Base-by-base conservation (phyloP, 2,329 filamentous ascomycete genomes). In the Fusarium aywerte region DNA sequence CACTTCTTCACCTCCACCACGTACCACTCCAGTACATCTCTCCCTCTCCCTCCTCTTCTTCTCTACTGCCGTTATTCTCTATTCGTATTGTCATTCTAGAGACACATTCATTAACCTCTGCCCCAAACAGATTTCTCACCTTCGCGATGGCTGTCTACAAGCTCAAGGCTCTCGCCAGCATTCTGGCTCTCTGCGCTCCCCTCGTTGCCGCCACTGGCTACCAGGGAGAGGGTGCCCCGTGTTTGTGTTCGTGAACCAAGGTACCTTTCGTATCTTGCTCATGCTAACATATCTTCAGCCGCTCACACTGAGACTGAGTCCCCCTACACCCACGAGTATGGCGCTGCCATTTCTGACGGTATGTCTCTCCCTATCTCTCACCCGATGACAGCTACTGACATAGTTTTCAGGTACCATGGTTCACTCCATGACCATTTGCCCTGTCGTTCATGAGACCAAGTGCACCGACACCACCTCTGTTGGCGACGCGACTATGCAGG, bases 371-470 rank as follows among this genome's bases (percentile, higher is more conserved):
- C 32, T 15, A 20, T 18, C 12, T 4, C 44, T 40, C 20, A 13
- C n/a, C 40, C 10, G 2, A 12, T 11, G 29, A 18, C 21, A 18
- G 21, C 20, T 10, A 21, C 40, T 40, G 33, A 45, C 58, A 43
- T 38, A 51, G 9, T 42, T n/a, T 9, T 20, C 40, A 80, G 77
- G 77, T 4, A 65, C 69, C 21, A 51, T 76, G 29, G 62, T 80
- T 40, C 76, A 77, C 65, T 74, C 77, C 27, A 73, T 78, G 67
- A 79, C 78, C 68, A 65, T 77, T 53, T 80, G 79, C 73, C 75
- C 73, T 62, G 59, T 80, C 48, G 65, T 78, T 27, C 72, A 77
- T 27, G 73, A 72, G 56, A 80, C 78, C 31, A 65, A 73, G 51
- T 80, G 79, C 69, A 62, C 71, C 31, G 61, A 74, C 44, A 69